Evolutionary conservation across 768 basidiomycete species (phyloP), one percentile per base, ranked within the genome.

Genomic region (Mycena belliarum): DNA sequence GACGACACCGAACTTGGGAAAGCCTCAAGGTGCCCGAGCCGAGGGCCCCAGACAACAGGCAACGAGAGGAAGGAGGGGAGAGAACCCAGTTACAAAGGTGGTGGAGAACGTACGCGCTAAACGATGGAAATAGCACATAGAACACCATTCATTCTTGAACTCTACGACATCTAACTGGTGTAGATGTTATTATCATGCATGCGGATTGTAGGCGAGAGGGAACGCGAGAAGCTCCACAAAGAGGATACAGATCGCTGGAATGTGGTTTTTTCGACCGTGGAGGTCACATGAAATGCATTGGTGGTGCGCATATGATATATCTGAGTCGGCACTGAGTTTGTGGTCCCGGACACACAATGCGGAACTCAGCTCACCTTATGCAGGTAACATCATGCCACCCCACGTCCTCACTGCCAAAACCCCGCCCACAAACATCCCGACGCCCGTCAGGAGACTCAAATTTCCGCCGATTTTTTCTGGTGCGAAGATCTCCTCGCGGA

Each of bases 391-490:
- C 41, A 89, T 69, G 40, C 88, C 89, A 12, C 92, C 92, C 82
- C 88, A 96, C 40, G 83, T 82, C 70, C 90, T 84, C 16, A 87
- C 84, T 15, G 77, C 84, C 42, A 85, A 70, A 55, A 93, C 85
- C 4, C 89, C 89, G 26, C 82, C 88, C 24, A 84, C 72, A 65
- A 93, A 93, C 59, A 91, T 72, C 7, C 79, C 76, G 8, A 87
- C 73, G 20, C 87, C 87, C 9, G 85, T 83, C 43, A 85, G 64
- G 59, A 92, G 81, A 67, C 79, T 89, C 67, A 91, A 65, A 69
- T 93, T 93, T 56, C 91, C 91, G 14, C 80, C 75, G 16, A 87
- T 65, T 70, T 92, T 91, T 63, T 92, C 89, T 11, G 87, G 86
- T 47, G 88, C 81, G 55, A 80, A 80, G 23, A 92, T 76, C 74